A percentile compares a stretch with the other conserved stretches of the same genome.
These are phyloP conservation scores for Teunomyces tritomae DNA, from an alignment of 805 yeast genomes.

Conservation along the genomic window DNA sequence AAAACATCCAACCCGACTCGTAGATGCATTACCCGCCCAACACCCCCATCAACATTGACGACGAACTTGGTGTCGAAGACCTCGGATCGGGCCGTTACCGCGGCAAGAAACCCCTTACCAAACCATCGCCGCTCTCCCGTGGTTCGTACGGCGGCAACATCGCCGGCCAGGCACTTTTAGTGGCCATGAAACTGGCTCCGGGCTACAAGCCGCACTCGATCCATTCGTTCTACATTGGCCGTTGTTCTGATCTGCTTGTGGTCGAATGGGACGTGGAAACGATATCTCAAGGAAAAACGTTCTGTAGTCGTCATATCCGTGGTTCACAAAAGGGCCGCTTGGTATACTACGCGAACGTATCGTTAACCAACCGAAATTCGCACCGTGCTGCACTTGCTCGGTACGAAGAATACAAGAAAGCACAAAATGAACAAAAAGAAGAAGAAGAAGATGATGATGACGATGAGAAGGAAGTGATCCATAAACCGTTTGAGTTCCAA, in stretches of 20 bases:
- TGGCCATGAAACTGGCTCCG: slow-evolving; percentile 27
- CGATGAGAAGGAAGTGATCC: slow-evolving; percentile 20
- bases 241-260: slow-evolving; percentile 12
- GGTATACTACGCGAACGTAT: slow-evolving; percentile 27
- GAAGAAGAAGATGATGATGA: slow-evolving; percentile 28
- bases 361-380: slow-evolving; percentile 35
- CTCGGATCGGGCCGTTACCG: slow-evolving; percentile 14
- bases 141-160: slow-evolving; percentile 36
- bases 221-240: slow-evolving; percentile 30
- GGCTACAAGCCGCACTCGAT: slow-evolving; percentile 37
- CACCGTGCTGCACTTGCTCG: slow-evolving; percentile 14
- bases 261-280: slow-evolving; percentile 31
- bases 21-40: not conserved
- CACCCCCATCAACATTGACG: slow-evolving; percentile 7
- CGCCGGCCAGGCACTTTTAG: slow-evolving; percentile 35
- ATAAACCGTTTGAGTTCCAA: slow-evolving; percentile 33
- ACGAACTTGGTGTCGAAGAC: slow-evolving; percentile 17
- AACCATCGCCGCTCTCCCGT: slow-evolving; percentile 24
- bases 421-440: slow-evolving; percentile 1
- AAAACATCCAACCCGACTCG: not conserved
- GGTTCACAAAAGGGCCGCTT: slow-evolving; percentile 27
- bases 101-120: slow-evolving; percentile 26
- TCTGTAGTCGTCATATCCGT: slow-evolving; percentile 29
- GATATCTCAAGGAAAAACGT: slow-evolving; percentile 35
- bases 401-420: slow-evolving; percentile 16